Conservation (phyloP, 1,284 basidiomycete species). For the Ganoderma multipileum region DNA sequence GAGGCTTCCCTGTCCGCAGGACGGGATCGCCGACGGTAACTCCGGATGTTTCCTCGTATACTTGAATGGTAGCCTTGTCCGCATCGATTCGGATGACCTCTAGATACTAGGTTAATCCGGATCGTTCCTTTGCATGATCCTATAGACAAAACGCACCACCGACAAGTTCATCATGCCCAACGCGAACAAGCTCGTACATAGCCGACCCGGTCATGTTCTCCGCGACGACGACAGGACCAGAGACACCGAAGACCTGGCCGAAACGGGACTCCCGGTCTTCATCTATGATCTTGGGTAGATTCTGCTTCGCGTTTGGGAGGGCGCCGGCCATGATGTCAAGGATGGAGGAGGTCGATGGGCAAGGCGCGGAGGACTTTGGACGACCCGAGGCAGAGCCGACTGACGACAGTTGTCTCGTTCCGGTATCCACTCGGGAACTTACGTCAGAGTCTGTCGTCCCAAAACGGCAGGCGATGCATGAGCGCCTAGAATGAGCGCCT, state of each 20-base stretch:
- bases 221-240: slow-evolving; percentile 95
- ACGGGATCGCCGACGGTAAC: slow-evolving; percentile 99
- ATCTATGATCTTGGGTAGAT: slow-evolving; percentile 87
- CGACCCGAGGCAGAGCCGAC: slow-evolving; percentile 19
- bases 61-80: slow-evolving; percentile 98
- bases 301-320: slow-evolving; percentile 87
- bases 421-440: slow-evolving; percentile 13
- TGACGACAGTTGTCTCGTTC: slow-evolving; percentile 26
- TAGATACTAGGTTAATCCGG: slow-evolving; percentile 38
- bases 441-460: slow-evolving; percentile 29
- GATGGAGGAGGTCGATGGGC: slow-evolving; percentile 17
- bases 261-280: slow-evolving; percentile 91
- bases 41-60: slow-evolving; percentile 99
- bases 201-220: slow-evolving; percentile 96
- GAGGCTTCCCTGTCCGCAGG: slow-evolving; percentile 94
- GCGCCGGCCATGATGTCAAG: slow-evolving; percentile 81
- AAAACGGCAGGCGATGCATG: slow-evolving; percentile 14
- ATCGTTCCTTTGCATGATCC: background rate
- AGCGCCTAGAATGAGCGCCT: slow-evolving; percentile 19
- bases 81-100: slow-evolving; percentile 98
- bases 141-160: slow-evolving; percentile 65
- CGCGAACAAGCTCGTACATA: slow-evolving; percentile 97
- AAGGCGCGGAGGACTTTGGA: slow-evolving; percentile 15
- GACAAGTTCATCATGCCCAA: slow-evolving; percentile 97
- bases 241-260: slow-evolving; percentile 93